Conservation (phyloP, 75 land plant species). For the Cupressus sempervirens region DNA sequence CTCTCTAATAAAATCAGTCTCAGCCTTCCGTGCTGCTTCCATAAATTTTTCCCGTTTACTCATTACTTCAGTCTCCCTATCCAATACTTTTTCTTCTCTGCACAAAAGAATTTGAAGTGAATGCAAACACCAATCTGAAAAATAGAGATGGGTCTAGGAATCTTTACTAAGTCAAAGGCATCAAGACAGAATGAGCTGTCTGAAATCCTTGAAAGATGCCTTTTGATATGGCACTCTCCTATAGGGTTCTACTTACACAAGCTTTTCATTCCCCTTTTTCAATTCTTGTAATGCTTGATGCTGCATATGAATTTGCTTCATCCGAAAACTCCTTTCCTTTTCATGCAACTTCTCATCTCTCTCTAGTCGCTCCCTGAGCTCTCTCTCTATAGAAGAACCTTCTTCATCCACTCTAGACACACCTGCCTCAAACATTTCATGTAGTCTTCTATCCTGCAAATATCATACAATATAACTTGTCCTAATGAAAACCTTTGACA, state of each 20-base stretch:
- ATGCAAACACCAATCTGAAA: not conserved
- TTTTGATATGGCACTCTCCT: not conserved
- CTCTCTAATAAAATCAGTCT: not conserved
- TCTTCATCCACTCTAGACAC: not conserved
- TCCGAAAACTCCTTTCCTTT: not conserved
- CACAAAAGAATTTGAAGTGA: not conserved
- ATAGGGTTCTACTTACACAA: not conserved
- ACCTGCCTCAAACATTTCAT: not conserved
- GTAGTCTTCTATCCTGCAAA: not conserved
- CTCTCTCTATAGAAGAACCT: not conserved
- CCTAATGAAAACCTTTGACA: not conserved
- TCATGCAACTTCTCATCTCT: constrained; percentile 9
- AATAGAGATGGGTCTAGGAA: not conserved
- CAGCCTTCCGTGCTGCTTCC: constrained; percentile 5
- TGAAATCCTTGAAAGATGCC: not conserved
- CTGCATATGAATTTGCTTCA: not conserved
- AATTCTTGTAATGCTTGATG: constrained; percentile 1
- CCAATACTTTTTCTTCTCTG: constrained; percentile 7
- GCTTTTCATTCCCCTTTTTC: not conserved
- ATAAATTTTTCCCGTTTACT: constrained; percentile 2
- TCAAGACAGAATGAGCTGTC: not conserved
- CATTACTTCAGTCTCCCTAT: constrained; percentile 3
- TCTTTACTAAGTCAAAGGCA: not conserved
- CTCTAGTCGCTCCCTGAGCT: constrained; percentile 4
- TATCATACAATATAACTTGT: not conserved